Base-by-base conservation (phyloP, 169 alveolate genomes). In the Besnoitia besnoiti region DNA sequence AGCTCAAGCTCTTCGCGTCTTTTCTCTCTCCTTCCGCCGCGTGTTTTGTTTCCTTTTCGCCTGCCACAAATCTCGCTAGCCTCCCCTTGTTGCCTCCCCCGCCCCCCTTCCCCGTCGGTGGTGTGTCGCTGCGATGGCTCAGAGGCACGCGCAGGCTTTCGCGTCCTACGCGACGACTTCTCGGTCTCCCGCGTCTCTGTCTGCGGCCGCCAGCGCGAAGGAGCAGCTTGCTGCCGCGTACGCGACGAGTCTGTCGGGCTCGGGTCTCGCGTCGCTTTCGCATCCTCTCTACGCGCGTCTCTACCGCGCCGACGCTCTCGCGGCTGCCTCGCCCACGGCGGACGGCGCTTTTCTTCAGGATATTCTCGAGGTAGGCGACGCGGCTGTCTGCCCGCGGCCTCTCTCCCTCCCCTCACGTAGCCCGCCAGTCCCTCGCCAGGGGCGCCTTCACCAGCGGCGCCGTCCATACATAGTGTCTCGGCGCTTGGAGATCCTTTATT, bases 221-320 rank as follows among this genome's bases (percentile, higher is more conserved):
- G 82, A 73, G 46, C 82, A 30, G 21, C 82, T 73, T n/a, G 82
- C 82, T 1, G 82, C 82, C 16, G 82, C 82, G 39, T 73, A 73
- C n/a, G 82, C 82, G 46, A 73, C 47, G 16, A 10, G 82, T 1
- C n/a, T 73, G 46, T 73, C 82, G 12, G n/a, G 82, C n/a, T n/a
- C 82, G 0, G 82, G 82, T 0, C 39, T 73, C n/a, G 5, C 47
- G n/a, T 12, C 44, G 16, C 82, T 73, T 42, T 73, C 39, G 16
- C 82, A 73, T 16, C 82, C 82, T 10, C 82, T 73, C 19, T 73
- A 73, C 46, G 82, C 39, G 2, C 46, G 82, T 8, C 82, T 73
- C 27, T 37, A 73, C 46, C 55, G 87, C 33, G 50, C 40, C 10
- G 87, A 44, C 61, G 55, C 87, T 77, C 50, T 42, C 12, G 5